Evolutionary conservation across 345 rosid genomes (phyloP), one percentile per base, ranked within the genome.

Genomic region (Cardamine chenopodiifolia): DNA sequence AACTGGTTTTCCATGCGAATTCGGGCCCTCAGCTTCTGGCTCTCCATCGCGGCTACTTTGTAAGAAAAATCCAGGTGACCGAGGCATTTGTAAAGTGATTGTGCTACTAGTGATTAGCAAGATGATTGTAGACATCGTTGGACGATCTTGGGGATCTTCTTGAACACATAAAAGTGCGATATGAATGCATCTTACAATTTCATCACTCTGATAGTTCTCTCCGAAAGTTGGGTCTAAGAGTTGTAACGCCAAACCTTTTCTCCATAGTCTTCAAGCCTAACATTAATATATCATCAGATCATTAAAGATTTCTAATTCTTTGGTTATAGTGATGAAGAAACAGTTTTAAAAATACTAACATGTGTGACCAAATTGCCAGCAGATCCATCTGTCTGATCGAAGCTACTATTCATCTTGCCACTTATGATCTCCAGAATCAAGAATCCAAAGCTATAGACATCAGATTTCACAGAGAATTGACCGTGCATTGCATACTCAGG

Each of bases 181-280:
- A 15, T 86, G 86, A n/a, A 84, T 83, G 78, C 85, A 83, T 68
- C 84, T 66, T 1, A 40, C 66, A 7, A 80, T 79, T 78, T 83
- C 74, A 23, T 64, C 74, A 17, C 59, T 73, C 13, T 75, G 44
- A 52, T 71, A 83, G 10, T 68, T 63, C 37, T 55, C 66, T 1
- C 6, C 8, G 1, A 84, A 19, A 23, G 32, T 61, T 2, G 75
- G 63, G 66, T 86, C 87, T 54, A 84, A 1, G 8, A 84, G 60
- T 32, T 79, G 63, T 70, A 62, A 26, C 0, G 86, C 75, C 11
- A 63, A 76, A 10, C 81, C 81, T 2, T 66, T 75, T 18, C 58
- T 85, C 88, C 86, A 83, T 5, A 62, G 73, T 19, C 62, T 74
- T 86, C 86, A 85, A 5, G 44, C 82, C 86, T 85, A 70, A 35